phyloP scores from a whole-genome alignment of 2,329 filamentous ascomycete genomes.

The Orbilia blumenaviensis region DNA sequence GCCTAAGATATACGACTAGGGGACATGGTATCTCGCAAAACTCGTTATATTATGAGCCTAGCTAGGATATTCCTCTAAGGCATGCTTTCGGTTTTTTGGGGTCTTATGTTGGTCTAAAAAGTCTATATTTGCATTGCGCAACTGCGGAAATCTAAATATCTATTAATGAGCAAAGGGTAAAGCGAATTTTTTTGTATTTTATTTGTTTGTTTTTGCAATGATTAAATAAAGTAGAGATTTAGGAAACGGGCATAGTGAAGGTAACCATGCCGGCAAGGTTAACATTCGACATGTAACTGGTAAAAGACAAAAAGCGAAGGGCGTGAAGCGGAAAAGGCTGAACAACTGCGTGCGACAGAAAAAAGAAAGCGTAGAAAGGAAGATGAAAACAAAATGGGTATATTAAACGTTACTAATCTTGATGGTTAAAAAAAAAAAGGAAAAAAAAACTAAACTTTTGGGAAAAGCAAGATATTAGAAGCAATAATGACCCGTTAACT shows the following conservation, averaged over 20 bases:
- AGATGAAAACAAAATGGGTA: constrained; percentile 40
- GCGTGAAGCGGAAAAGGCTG: constrained; percentile 1
- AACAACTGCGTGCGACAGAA: background rate
- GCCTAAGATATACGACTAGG: no score
- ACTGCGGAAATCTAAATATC: no score
- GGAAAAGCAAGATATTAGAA: constrained; percentile 37
- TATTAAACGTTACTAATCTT: constrained; percentile 54
- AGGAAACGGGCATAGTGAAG: constrained; percentile 21
- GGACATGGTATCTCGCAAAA: no score
- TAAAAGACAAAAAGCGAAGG: constrained; percentile 6
- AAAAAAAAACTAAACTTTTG: no score
- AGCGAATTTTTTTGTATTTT: constrained; percentile 52
- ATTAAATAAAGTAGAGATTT: constrained; percentile 45
- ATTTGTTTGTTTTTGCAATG: constrained; percentile 22
- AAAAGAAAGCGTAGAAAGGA: background rate
- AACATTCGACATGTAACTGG: constrained; percentile 21
- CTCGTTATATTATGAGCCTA: no score
- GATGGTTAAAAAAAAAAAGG: constrained; percentile 40
- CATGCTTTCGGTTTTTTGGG: no score
- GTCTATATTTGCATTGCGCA: no score
- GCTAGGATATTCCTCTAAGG: no score
- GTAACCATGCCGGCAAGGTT: constrained; percentile 52
- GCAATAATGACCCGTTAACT: constrained; percentile 50
- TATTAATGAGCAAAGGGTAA: background rate
- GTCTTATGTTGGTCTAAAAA: no score